Evolutionary conservation across 192 early-diverging fungal genomes (phyloP).

Genomic region (Coemansia sp.): DNA sequence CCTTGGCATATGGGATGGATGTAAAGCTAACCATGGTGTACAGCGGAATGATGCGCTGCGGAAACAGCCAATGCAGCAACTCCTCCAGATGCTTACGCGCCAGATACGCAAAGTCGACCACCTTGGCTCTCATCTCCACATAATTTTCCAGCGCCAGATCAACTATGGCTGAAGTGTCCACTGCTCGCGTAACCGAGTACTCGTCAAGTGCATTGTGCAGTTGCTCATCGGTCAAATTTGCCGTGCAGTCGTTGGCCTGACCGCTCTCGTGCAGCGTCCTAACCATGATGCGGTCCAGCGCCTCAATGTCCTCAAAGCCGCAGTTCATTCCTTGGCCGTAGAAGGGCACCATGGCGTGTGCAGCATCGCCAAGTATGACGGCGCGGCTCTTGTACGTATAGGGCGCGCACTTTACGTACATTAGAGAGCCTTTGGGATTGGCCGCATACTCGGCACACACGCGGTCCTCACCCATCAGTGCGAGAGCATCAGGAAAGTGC

Average conservation of each 20-base stretch:
- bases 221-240: conserved; percentile 27
- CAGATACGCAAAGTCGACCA: conserved; percentile 71
- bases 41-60: conserved; percentile 74
- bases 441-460: conserved; percentile 76
- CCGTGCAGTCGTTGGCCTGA: conserved; percentile 23
- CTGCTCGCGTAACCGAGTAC: conserved; percentile 67
- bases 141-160: conserved; percentile 95
- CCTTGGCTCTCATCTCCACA: conserved; percentile 87
- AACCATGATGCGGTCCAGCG: conserved; percentile 57
- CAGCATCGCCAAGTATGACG: conserved; percentile 91
- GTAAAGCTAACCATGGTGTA: conserved; percentile 97
- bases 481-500: conserved; percentile 76
- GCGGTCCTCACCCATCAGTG: conserved; percentile 71
- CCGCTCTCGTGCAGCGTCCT: conserved; percentile 58
- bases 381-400: conserved; percentile 77
- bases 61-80: conserved; percentile 70
- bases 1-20: conserved; percentile 80
- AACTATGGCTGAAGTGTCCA: conserved; percentile 83
- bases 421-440: conserved; percentile 81
- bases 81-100: conserved; percentile 79
- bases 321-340: conserved; percentile 99
- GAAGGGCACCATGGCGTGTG: conserved; percentile 98
- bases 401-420: conserved; percentile 82
- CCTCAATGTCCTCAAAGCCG: conserved; percentile 90
- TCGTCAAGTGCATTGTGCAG: conserved; percentile 66